Base-by-base conservation (phyloP, 169 alveolate species). In the Plasmodium malariae region DNA sequence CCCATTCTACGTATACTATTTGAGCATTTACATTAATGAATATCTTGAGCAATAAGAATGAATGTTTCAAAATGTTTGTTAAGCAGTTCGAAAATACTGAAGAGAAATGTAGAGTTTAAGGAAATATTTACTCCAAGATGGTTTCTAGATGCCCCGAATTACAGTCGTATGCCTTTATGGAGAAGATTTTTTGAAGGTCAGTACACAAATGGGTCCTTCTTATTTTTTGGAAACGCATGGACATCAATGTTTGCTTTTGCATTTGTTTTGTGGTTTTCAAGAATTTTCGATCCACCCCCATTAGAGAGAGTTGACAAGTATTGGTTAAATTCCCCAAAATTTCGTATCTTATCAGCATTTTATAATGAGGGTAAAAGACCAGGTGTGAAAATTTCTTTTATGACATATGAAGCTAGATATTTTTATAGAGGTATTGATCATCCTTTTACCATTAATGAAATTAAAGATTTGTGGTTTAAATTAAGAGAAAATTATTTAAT, bases 281-380 rank as follows among this genome's bases (percentile, higher is more conserved):
- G 97, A 37, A 74, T 95, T 12, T 93, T 94, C 45, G 97, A 95
- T 69, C 95, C 97, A 0, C 97, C 97, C 21, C 97, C 97, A 11
- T 70, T 80, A 74, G 97, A 95, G 74, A 94, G 97, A 60, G 93
- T 95, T 21, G 97, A 95, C 57, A 91, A 94, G 17, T 95, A 95
- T 68, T 95, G 97, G 97, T 83, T 95, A 14, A 95, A 95, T 69
- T 95, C 97, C 3, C 97, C 95, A 12, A 94, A 92, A 92, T 95
- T 93, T 67, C 93, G 98, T 1, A 93, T 96, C 21, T 89, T 95
- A 40, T 94, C 97, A n/a, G 98, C 98, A 12, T 95, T 92, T 37
- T 96, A 96, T 63, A 96, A 96, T 83, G 95, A 92, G 30, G 98
- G 98, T 2, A 96, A 94, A 88, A 93, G 98, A 36, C 98, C 98